Conservation (phyloP, 345 rosid species). For the Nasturtium officinale region DNA sequence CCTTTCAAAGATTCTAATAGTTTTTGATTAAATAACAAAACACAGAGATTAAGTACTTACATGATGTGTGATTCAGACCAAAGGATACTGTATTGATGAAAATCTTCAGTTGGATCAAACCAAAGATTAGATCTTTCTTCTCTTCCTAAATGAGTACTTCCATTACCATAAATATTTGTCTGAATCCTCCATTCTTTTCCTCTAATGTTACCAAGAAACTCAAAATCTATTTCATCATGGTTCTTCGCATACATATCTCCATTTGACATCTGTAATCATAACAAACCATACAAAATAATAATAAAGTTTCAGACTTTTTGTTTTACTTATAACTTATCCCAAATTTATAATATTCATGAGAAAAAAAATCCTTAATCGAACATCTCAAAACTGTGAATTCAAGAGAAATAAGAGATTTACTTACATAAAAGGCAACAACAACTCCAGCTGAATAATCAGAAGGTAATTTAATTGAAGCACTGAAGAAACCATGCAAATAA, state of each 20-base stretch:
- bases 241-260: conserved; percentile 91
- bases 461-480: conserved; percentile 91
- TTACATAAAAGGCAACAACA: conserved; percentile 97
- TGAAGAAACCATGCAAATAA: conserved; percentile 90
- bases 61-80: conserved; percentile 92
- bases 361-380: background rate
- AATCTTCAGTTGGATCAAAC: conserved; percentile 97
- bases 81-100: conserved; percentile 85
- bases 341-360: background rate
- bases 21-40: conserved; percentile 2
- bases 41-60: conserved; percentile 53
- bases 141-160: conserved; percentile 85
- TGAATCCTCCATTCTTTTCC: conserved; percentile 99
- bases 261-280: conserved; percentile 76
- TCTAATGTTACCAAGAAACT: conserved; percentile 96
- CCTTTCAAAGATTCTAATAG: conserved; percentile 17
- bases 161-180: conserved; percentile 93
- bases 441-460: conserved; percentile 98
- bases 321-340: background rate
- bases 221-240: conserved; percentile 98
- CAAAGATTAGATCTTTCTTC: conserved; percentile 97
- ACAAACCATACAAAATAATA: background rate
- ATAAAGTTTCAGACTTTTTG: background rate
- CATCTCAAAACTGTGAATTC: background rate
- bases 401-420: conserved; percentile 29